A percentile compares a stretch with the other conserved stretches of the same genome.
These are phyloP conservation scores for Hericium coralloides DNA, from an alignment of 768 basidiomycete genomes.

Conservation along the genomic window DNA sequence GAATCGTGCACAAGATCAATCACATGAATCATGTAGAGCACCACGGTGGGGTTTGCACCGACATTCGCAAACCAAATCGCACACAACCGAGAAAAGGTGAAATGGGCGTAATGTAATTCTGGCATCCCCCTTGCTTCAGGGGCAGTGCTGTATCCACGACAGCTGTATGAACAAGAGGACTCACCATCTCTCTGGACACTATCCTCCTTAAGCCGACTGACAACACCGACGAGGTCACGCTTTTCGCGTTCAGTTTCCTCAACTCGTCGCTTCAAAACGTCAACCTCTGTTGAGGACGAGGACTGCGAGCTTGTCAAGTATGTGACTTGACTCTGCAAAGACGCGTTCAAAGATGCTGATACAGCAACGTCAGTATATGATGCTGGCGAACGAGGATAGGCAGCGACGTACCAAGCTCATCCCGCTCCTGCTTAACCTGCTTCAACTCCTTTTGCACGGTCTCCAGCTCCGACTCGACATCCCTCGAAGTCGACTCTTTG, in stretches of 20 bases:
- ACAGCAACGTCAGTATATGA: conserved; percentile 16
- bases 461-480: conserved; percentile 47
- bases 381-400: conserved; percentile 2
- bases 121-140: background rate
- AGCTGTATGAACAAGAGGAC: too few species aligned
- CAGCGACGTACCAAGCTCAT: conserved; percentile 47
- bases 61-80: too few species aligned
- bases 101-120: background rate
- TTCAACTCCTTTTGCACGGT: conserved; percentile 45
- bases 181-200: conserved; percentile 64
- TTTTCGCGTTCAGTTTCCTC: conserved; percentile 86
- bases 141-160: too few species aligned
- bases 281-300: conserved; percentile 54
- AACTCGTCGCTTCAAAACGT: conserved; percentile 46
- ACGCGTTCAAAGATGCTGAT: conserved; percentile 36
- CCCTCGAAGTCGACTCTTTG: conserved; percentile 50
- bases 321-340: conserved; percentile 47
- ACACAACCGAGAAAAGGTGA: too few species aligned
- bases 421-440: conserved; percentile 50
- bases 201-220: conserved; percentile 78
- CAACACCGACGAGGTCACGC: conserved; percentile 75
- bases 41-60: too few species aligned
- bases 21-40: too few species aligned
- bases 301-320: conserved; percentile 49
- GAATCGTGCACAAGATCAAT: too few species aligned